Base-by-base conservation (phyloP, 495 filamentous ascomycete genomes). In the Daldinia decipiens region DNA sequence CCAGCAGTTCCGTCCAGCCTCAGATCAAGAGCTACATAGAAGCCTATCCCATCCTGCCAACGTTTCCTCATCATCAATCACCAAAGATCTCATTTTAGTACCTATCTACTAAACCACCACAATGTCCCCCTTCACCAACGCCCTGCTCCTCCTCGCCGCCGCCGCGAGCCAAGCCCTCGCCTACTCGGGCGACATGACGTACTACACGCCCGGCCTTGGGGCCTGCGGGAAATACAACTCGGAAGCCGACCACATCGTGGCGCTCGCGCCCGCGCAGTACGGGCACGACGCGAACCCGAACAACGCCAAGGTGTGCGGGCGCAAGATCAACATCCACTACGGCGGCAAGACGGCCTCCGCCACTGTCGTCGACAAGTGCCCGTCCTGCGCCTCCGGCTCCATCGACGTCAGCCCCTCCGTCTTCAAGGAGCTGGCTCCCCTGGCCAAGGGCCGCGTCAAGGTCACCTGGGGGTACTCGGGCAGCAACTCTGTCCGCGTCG, bases 321-420 rank as follows among this genome's bases (percentile, higher is more conserved):
- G 84, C 79, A 84, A 78, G 53, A 87, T 92, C 76, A 87, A 83
- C 62, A 85, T 94, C 82, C 76, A 59, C 56, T 79, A 75, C 67
- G 76, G 79, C 32, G 90, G 89, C 75, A 87, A 86, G 77, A 85
- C 85, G 26, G 71, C 74, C 58, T 80, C 68, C 6, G 90, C 86
- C 26, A 85, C 68, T n/a, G 86, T 93, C 53, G 86, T 87, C 43
- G 92, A 94, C 85, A 91, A 92, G 83, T 94, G 92, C 85, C 85
- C 87, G 77, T 87, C 85, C 67, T 93, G 92, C 76, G 74, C 71
- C 0, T 68, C 39, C 15, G 74, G 74, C 31, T 64, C 76, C 29
- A 82, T 87, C 59, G 85, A 87, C 67, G 82, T 83, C 34, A 81
- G 81, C 58, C 75, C 82, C 59, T 72, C 79, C 58, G 81, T 81